phyloP scores from a whole-genome alignment of 805 yeast species.

The Groenewaldozyma tartarivorans region DNA sequence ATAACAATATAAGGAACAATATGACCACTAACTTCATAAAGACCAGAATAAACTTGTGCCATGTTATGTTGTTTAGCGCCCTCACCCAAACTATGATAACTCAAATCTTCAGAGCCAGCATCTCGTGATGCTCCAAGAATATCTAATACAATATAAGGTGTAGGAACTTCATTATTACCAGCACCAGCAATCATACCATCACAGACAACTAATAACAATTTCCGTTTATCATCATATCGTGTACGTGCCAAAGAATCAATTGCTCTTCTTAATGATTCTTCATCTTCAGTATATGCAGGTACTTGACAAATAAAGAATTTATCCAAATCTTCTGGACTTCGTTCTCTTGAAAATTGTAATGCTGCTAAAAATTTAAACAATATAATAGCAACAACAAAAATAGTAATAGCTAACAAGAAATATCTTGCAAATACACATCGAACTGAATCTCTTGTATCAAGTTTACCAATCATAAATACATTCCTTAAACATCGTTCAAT shows the following conservation, averaged over 20 bases:
- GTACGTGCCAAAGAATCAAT: slow-evolving; percentile 52
- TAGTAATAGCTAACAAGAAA: slow-evolving; percentile 31
- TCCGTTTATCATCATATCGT: slow-evolving; percentile 50
- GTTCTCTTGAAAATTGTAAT: slow-evolving; percentile 28
- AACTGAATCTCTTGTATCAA: slow-evolving; percentile 32
- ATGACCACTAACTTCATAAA: slow-evolving; percentile 47
- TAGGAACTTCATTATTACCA: slow-evolving; percentile 48
- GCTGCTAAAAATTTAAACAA: slow-evolving; percentile 33
- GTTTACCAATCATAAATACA: slow-evolving; percentile 31
- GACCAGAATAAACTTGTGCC: slow-evolving; percentile 53
- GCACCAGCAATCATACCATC: slow-evolving; percentile 57
- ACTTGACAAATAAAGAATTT: slow-evolving; percentile 35
- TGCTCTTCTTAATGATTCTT: slow-evolving; percentile 43
- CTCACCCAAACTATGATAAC: slow-evolving; percentile 51
- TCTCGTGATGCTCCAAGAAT: slow-evolving; percentile 45
- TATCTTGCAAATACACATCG: slow-evolving; percentile 33
- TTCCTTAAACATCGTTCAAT: slow-evolving; percentile 30
- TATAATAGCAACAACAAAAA: slow-evolving; percentile 29
- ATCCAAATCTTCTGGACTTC: slow-evolving; percentile 31
- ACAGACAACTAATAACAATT: slow-evolving; percentile 46
- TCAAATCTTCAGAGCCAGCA: slow-evolving; percentile 43
- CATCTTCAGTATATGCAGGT: slow-evolving; percentile 56
- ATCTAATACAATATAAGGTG: slow-evolving; percentile 48
- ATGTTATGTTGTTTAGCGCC: slow-evolving; percentile 54
- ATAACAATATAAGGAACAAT: slow-evolving; percentile 47